phyloP scores from a whole-genome alignment of 75 land plant genomes.

The Selaginella tamariscina region DNA sequence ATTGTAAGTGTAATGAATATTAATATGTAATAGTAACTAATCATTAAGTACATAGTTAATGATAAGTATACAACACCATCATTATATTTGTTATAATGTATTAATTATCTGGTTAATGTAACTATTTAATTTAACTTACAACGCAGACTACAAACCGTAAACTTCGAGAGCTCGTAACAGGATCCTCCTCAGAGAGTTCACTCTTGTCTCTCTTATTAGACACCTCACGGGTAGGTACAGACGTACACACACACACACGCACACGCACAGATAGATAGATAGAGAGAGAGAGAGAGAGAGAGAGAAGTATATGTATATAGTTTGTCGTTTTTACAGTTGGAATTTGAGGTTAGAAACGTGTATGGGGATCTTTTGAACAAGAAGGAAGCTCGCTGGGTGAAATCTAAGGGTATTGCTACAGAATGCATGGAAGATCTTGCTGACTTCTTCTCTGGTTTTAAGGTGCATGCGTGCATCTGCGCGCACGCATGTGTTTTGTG shows the following conservation, averaged over 20 bases:
- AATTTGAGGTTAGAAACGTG: constrained; percentile 32
- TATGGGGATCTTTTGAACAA: constrained; percentile 29
- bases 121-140: not conserved
- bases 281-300: too few species aligned
- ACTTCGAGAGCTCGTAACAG: constrained; percentile 23
- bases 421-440: constrained; percentile 36
- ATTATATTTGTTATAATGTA: constrained; percentile 8
- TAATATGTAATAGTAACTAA: not conserved
- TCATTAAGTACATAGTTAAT: constrained; percentile 13
- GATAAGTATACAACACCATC: too few species aligned
- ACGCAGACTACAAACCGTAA: constrained; percentile 28
- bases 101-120: too few species aligned
- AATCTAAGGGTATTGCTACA: constrained; percentile 27
- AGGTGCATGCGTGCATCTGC: constrained; percentile 12
- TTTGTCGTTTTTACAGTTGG: constrained; percentile 17
- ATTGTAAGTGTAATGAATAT: constrained; percentile 12
- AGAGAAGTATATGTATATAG: not conserved
- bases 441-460: constrained; percentile 35
- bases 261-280: too few species aligned
- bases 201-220: constrained; percentile 30
- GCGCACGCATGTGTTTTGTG: not conserved
- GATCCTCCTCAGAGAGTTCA: constrained; percentile 8
- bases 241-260: too few species aligned
- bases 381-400: constrained; percentile 24
- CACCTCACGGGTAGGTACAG: constrained; percentile 29